Base-by-base conservation (phyloP, 1,284 basidiomycete species). In the Microbotryum intermedium region DNA sequence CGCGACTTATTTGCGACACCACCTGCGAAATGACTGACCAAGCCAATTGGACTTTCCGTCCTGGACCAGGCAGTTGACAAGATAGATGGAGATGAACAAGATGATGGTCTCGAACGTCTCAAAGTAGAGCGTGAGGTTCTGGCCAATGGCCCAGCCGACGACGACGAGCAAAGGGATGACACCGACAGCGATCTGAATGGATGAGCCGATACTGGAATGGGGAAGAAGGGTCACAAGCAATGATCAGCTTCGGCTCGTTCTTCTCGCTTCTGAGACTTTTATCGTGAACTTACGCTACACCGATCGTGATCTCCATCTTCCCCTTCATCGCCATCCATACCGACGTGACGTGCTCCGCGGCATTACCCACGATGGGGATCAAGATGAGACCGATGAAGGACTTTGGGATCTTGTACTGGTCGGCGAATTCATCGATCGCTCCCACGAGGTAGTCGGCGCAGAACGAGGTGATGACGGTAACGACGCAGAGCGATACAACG, bases 261-360 rank as follows among this genome's bases (percentile, higher is more conserved):
- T 16, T 18, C 13, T 39, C 34, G 13, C 9, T 39, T 16, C 34
- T 39, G 10, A 39, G 10, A 16, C 11, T 11, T 11, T 16, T 11
- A 39, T 39, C 11, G 11, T 39, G 11, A 39, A 16, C 34, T 39
- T 76, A 70, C 8, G 74, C 71, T 51, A 76, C 75, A 4, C 74
- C 75, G 52, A 76, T 70, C 4, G 53, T 64, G 42, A 64, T 57
- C 52, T 71, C 70, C 84, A 90, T 90, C 72, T 88, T 86, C 65
- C 82, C 80, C 75, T 90, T 90, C 79, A 86, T 79, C 0, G 90
- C 89, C 90, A 93, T 93, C 85, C 87, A 90, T 4, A 93, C 82
- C 6, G 86, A 84, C 0, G 88, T 91, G 57, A 79, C 78, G 66
- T 80, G 79, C 69, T 80, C 89, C 20, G 88, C 87, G 48, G 78